Percentiles rank a stretch among this genome's conserved stretches.
Evolutionary conservation across 2,329 filamentous ascomycete species (phyloP).

Genomic region (Onygenales sp.): DNA sequence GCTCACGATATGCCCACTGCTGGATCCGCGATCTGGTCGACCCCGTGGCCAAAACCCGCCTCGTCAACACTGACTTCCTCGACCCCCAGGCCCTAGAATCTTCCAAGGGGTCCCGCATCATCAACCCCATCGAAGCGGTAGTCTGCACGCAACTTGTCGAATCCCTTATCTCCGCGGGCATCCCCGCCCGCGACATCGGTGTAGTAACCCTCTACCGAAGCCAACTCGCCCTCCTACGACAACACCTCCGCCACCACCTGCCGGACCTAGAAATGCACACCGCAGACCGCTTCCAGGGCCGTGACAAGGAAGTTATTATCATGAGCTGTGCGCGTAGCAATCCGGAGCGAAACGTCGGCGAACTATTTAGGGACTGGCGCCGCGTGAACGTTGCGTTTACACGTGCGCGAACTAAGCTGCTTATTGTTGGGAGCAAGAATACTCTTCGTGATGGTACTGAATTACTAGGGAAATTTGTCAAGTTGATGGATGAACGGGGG

Average conservation of each 20-base stretch:
- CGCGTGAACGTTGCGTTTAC: constrained; percentile 95
- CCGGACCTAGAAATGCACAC: constrained; percentile 84
- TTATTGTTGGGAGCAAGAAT: constrained; percentile 72
- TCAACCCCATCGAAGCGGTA: constrained; percentile 74
- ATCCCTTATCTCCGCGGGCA: constrained; percentile 63
- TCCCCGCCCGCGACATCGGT: constrained; percentile 68
- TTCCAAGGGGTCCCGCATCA: constrained; percentile 68
- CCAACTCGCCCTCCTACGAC: constrained; percentile 74
- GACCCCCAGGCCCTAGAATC: constrained; percentile 54
- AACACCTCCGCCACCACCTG: constrained; percentile 52
- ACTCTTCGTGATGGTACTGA: constrained; percentile 63
- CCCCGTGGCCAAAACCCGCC: constrained; percentile 64
- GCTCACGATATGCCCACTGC: constrained; percentile 45
- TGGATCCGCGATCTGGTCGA: constrained; percentile 68
- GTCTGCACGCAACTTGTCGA: constrained; percentile 74
- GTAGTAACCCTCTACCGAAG: constrained; percentile 96
- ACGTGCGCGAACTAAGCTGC: constrained; percentile 78
- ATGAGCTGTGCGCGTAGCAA: constrained; percentile 84
- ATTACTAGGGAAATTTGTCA: constrained; percentile 66
- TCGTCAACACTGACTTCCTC: constrained; percentile 80
- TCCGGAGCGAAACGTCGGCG: constrained; percentile 71
- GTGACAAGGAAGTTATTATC: constrained; percentile 89
- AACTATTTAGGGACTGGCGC: constrained; percentile 82
- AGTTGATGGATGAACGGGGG: constrained; percentile 63
- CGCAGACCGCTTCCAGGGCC: constrained; percentile 90